These are phyloP conservation scores for Marsdenia floribunda DNA, from an alignment of 257 asterid genomes.

Conservation along the genomic window DNA sequence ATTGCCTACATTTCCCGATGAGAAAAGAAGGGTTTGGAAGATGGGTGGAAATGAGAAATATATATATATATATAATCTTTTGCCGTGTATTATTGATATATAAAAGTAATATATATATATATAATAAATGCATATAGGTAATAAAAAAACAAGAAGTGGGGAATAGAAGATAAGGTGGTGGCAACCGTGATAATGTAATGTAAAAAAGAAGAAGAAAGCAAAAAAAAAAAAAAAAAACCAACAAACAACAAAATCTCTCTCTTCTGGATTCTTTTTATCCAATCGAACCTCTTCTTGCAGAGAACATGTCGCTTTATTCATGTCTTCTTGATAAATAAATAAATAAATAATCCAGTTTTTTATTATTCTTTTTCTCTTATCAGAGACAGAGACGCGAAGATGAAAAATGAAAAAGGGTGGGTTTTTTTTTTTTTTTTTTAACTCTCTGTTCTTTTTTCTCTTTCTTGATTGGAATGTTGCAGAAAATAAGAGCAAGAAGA, in stretches of 20 bases:
- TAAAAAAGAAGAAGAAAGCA: slow-evolving; percentile 25
- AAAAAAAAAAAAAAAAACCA: slow-evolving; percentile 18
- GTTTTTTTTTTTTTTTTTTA: neutral
- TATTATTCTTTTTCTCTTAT: slow-evolving; percentile 20
- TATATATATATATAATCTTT: neutral
- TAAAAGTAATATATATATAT: slow-evolving; percentile 15
- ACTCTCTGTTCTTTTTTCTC: too few relatives aligned
- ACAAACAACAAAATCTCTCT: slow-evolving; percentile 65
- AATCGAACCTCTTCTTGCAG: slow-evolving; percentile 79
- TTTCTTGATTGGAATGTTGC: slow-evolving; percentile 9
- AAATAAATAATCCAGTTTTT: slow-evolving; percentile 8
- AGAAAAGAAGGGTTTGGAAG: slow-evolving; percentile 35
- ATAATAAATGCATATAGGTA: slow-evolving; percentile 15
- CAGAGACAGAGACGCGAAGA: slow-evolving; percentile 7
- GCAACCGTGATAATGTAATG: slow-evolving; percentile 54
- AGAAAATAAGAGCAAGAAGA: slow-evolving; percentile 2
- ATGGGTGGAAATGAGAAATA: slow-evolving; percentile 12
- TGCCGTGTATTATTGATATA: slow-evolving; percentile 18
- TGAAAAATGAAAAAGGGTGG: neutral
- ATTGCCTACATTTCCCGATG: slow-evolving; percentile 42
- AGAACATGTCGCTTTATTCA: slow-evolving; percentile 82
- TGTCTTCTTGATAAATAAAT: slow-evolving; percentile 27
- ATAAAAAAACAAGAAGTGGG: slow-evolving; percentile 40
- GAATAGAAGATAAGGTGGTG: slow-evolving; percentile 72
- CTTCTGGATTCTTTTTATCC: slow-evolving; percentile 70